phyloP scores from a whole-genome alignment of 2,329 filamentous ascomycete species.

The Penicillium verrucosum region DNA sequence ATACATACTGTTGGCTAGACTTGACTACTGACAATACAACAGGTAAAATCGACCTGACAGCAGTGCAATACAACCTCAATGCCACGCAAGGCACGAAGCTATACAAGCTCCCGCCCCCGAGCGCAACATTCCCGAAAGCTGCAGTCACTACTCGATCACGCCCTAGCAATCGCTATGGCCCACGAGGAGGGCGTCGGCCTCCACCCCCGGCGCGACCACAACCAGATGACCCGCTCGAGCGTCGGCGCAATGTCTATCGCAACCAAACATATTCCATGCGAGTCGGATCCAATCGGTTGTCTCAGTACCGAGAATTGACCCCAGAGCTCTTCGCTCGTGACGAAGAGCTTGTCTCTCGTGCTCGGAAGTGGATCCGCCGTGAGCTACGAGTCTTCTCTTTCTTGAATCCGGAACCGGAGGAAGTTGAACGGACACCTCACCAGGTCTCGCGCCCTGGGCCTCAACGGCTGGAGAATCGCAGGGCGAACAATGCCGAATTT shows the following conservation, averaged over 20 bases:
- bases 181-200: constrained; percentile 20
- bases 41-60: constrained; percentile 53
- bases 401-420: constrained; percentile 47
- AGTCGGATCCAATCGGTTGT: constrained; percentile 76
- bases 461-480: constrained; percentile 40
- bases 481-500: constrained; percentile 73
- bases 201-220: constrained; percentile 29
- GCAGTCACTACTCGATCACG: constrained; percentile 3
- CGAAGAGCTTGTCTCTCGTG: constrained; percentile 67
- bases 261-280: constrained; percentile 72
- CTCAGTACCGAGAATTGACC: constrained; percentile 70
- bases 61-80: constrained; percentile 65
- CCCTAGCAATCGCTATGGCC: constrained; percentile 10
- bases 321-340: constrained; percentile 64
- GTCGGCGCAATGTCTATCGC: constrained; percentile 70
- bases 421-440: constrained; percentile 15
- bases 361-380: constrained; percentile 75
- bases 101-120: constrained; percentile 50
- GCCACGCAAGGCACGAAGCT: constrained; percentile 54
- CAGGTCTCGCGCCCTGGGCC: constrained; percentile 27
- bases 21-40: not conserved
- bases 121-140: constrained; percentile 13
- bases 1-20: not conserved
- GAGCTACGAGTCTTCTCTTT: constrained; percentile 83
- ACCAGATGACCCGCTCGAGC: constrained; percentile 49